Evolutionary conservation across 2,329 filamentous ascomycete species (phyloP), one percentile per base, ranked within the genome.

Genomic region (Colletotrichum eleusines): DNA sequence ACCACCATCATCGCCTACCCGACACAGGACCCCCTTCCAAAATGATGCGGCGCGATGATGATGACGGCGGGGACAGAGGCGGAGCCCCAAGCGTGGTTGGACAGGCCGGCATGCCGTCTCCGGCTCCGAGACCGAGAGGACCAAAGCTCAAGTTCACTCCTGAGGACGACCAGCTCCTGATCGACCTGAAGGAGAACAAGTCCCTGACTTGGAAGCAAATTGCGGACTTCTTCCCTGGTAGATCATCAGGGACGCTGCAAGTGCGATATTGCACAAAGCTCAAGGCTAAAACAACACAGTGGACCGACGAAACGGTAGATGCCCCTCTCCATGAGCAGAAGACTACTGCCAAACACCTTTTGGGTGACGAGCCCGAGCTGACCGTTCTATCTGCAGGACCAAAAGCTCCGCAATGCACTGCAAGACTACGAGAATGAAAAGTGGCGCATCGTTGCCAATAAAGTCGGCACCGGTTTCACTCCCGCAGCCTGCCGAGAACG

Each of bases 141-240:
- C 94, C 94, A 8, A 98, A 97, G 82, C 86, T 97, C 75, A 97
- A 97, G 81, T 98, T 98, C 78, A 97, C 94, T 0, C 90, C 93
- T 12, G 94, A 97, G 80, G 95, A 98, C 78, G 95, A 98, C 80
- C 91, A 93, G 75, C 84, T 97, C 58, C 86, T 98, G 64, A 91
- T 97, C 67, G 93, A 97, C 78, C 84, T 98, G 73, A 98, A 98
- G 81, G 95, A 98, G 82, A 95, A 96, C 77, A 97, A 96, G 81
- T 95, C 94, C 78, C 85, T 98, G 78, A 97, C 95, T 5, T 98
- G 95, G 95, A 97, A 97, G 82, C 95, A 98, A 84, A 98, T 98
- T 77, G 94, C 94, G 67, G 95, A 97, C 78, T 97, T 97, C 82
- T 98, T 98, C 76, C 95, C 95, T 0, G 95, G 94, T 1, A 87